These are phyloP conservation scores for Pythium inflatum DNA, from an alignment of 352 stramenopile species.

Conservation along the genomic window DNA sequence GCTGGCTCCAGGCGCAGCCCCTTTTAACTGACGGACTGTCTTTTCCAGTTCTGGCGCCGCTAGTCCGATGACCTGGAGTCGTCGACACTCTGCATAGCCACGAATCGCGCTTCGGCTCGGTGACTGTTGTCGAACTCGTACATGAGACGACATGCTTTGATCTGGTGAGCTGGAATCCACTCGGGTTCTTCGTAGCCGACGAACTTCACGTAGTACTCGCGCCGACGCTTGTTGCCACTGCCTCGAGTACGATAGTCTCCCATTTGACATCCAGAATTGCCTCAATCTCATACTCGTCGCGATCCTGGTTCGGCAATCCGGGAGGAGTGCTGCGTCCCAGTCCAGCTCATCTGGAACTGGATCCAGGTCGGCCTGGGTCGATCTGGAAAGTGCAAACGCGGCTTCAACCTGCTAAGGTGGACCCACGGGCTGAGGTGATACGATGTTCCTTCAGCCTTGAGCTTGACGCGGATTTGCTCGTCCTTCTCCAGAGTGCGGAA, in stretches of 20 bases:
- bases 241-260: no score
- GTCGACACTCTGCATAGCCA: conserved; percentile 28
- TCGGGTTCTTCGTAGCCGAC: conserved; percentile 22
- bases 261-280: conserved; percentile 18
- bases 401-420: conserved; percentile 37
- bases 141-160: conserved; percentile 22
- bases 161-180: conserved; percentile 14
- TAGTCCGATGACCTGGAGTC: no score
- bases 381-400: background rate
- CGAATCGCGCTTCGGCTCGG: conserved; percentile 1
- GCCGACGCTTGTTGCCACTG: background rate
- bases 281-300: conserved; percentile 30
- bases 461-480: background rate
- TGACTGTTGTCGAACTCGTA: conserved; percentile 28
- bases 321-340: conserved; percentile 34
- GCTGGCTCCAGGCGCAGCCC: background rate
- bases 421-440: conserved; percentile 32
- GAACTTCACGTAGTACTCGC: conserved; percentile 34
- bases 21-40: background rate
- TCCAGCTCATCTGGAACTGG: conserved; percentile 18
- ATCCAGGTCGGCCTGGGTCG: background rate
- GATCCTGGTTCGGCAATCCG: conserved; percentile 18
- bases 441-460: background rate
- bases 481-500: conserved; percentile 33
- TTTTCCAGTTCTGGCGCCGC: no score